phyloP scores from a whole-genome alignment of 257 asterid genomes.

The Ilex aquifolium region DNA sequence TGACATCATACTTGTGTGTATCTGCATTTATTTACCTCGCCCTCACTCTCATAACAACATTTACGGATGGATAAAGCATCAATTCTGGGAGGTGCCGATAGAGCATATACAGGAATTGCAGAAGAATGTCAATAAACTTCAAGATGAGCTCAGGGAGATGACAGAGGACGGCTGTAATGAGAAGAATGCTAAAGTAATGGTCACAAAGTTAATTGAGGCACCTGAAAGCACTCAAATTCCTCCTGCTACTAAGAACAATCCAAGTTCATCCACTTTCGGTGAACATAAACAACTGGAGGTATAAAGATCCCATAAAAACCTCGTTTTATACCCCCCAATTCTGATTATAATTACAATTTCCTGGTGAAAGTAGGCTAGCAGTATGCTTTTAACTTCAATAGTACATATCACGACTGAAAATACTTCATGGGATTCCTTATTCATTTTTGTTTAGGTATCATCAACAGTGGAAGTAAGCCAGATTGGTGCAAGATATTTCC shows the following conservation, averaged over 20 bases:
- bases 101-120: slow-evolving; percentile 58
- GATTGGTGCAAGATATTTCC: too few relatives aligned
- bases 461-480: too few relatives aligned
- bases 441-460: too few relatives aligned
- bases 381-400: too few relatives aligned
- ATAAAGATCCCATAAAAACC: too few relatives aligned
- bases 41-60: neutral
- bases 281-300: neutral
- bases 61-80: slow-evolving; percentile 66
- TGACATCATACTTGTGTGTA: neutral
- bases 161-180: slow-evolving; percentile 16
- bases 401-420: too few relatives aligned
- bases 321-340: too few relatives aligned
- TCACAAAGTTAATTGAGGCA: slow-evolving; percentile 11
- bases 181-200: slow-evolving; percentile 15
- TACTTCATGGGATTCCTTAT: too few relatives aligned
- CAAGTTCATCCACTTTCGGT: neutral
- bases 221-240: neutral
- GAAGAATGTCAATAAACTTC: slow-evolving; percentile 27
- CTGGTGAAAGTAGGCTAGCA: too few relatives aligned
- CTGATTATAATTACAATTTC: too few relatives aligned
- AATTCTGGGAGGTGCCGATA: slow-evolving; percentile 65
- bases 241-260: slow-evolving; percentile 4
- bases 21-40: neutral
- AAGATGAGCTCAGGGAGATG: slow-evolving; percentile 23